Base-by-base conservation (phyloP, 176 grass and related monocot genomes). In the Raddia guianensis region DNA sequence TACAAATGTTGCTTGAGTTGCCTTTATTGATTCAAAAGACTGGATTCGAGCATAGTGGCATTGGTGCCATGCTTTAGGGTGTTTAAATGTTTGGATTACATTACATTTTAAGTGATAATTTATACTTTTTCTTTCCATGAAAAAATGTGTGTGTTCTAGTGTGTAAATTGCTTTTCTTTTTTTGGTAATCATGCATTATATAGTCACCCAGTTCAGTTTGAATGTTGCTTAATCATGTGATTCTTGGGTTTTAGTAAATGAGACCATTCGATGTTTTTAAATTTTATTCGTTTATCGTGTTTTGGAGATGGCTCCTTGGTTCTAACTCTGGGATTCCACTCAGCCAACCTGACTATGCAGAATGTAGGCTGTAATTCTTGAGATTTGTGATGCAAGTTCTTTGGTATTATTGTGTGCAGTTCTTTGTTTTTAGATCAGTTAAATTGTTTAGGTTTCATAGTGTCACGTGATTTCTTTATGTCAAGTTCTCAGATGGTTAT, bases 381-480 rank as follows among this genome's bases (percentile, higher is more conserved):
- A 74, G 21, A 49, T 5, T 21, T 77, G 12, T 83, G 13, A 55
- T 72, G 10, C n/a, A 83, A 57, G 32, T 66, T 45, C 13, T 8
- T 73, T 77, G 49, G n/a, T 27, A 68, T 75, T 53, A 65, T 5
- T 84, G 34, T 80, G 49, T 80, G 33, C 35, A 64, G 9, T 35
- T 80, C 18, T 32, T 80, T 80, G 43, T 37, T 64, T 3, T 46
- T 50, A 43, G 6, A 70, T 40, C 4, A 48, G 42, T 77, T 45
- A 27, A 75, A 46, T 50, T 33, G 42, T 75, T 45, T 76, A 64
- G 37, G 10, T 7, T 68, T 77, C 11, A 66, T 82, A 88, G 44
- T 68, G 32, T 50, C 7, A 18, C 8, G 43, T 68, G 7, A 78
- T 83, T 61, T 69, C 76, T 37, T 70, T 9, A 35, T 35, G 63